Percentiles rank a stretch among this genome's conserved stretches.
These are phyloP conservation scores for Furcasterigmium sp. DNA, from an alignment of 2,329 filamentous ascomycete genomes.

Conservation along the genomic window DNA sequence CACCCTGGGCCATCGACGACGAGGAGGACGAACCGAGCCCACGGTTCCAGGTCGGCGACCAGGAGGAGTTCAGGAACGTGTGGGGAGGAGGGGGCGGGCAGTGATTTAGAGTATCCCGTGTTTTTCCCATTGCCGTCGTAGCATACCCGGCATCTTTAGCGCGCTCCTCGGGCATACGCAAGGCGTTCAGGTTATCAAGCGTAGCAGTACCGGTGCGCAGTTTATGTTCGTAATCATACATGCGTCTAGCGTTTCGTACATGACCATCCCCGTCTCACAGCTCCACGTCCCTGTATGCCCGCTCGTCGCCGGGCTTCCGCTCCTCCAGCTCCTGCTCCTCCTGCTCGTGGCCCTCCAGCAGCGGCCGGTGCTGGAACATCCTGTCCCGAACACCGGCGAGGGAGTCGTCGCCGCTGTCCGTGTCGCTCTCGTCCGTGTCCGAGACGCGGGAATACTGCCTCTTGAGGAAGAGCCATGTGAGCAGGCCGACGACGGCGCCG, in stretches of 20 bases:
- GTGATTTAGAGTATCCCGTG: conserved; percentile 1
- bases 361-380: conserved; percentile 1
- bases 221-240: no score
- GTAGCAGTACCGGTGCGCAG: no score
- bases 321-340: conserved; percentile 1
- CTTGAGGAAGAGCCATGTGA: not conserved
- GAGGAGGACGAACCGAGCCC: conserved; percentile 8
- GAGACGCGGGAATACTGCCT: not conserved
- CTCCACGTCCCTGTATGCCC: not conserved
- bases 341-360: not conserved
- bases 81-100: conserved; percentile 25
- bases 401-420: not conserved
- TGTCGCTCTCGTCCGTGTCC: not conserved
- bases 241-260: no score
- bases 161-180: not conserved
- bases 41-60: conserved; percentile 20
- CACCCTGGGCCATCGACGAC: conserved; percentile 11
- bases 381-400: not conserved
- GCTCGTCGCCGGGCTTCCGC: not conserved
- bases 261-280: not conserved
- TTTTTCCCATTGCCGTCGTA: conserved; percentile 8
- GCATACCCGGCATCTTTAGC: not conserved
- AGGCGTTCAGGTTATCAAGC: conserved; percentile 2
- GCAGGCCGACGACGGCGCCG: not conserved
- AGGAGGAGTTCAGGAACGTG: conserved; percentile 41